Evolutionary conservation across 768 basidiomycete species (phyloP), one percentile per base, ranked within the genome.

Genomic region (Pilatotrama ljubarskyi): DNA sequence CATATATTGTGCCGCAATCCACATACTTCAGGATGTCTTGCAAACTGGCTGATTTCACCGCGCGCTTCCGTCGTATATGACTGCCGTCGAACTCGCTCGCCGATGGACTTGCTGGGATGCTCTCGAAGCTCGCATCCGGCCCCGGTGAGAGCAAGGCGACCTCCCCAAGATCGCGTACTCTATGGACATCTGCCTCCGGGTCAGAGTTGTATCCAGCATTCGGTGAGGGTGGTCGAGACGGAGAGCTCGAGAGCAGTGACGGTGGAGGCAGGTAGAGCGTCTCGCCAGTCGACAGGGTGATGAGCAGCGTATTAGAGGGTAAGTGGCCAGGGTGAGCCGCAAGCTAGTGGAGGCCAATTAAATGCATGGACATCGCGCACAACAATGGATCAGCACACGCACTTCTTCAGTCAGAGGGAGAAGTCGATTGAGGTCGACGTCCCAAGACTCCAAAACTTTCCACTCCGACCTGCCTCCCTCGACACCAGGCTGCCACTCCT

Each of bases 21-120:
- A 73, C 85, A 61, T 60, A 93, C 91, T 85, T 85, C 67, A 86
- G 81, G 20, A 93, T 75, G 61, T 90, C 88, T 58, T 90, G 86
- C 78, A 81, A 86, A 11, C 73, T 77, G 10, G 86, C 82, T 4
- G 84, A 82, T 51, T 59, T 64, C 2, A n/a, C 48, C 17, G 52
- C 35, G 2, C 57, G 43, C 42, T 57, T 62, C 35, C 57, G 42
- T 3, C 57, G 37, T 4, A 51, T 40, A 15, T 35, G 48, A 2
- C 20, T 15, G 25, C 55, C 55, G 15, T 53, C 51, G 20, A 64
- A 22, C n/a, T 64, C 62, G 47, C 51, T 59, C 1, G 44, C 43
- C 15, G 52, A 32, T 1, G 61, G 61, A 22, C 47, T 63, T 4
- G 52, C 24, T 5, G 58, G 58, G 17, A 52, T 14, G 32, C 40